A percentile compares a stretch with the other conserved stretches of the same genome.
Evolutionary conservation across 192 early-diverging fungal species (phyloP).

Genomic region (Mortierella alpina): DNA sequence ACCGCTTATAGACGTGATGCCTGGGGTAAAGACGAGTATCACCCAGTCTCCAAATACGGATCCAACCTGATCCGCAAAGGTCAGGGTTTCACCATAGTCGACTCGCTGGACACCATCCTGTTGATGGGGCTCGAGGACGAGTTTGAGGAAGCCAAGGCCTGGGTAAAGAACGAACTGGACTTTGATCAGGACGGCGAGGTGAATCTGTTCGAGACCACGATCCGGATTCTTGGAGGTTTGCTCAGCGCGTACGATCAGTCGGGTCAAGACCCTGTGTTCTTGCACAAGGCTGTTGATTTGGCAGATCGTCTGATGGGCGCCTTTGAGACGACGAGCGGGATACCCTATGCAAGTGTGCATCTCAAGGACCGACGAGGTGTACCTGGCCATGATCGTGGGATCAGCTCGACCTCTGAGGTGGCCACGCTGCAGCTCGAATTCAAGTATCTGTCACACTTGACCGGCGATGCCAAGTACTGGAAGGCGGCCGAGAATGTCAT

Average conservation of each 20-base stretch:
- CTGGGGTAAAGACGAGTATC: constrained; percentile 88
- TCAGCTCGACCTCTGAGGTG: constrained; percentile 67
- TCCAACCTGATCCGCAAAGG: constrained; percentile 73
- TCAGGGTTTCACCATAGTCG: constrained; percentile 83
- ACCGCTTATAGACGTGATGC: constrained; percentile 78
- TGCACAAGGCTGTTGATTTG: constrained; percentile 71
- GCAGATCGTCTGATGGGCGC: constrained; percentile 69
- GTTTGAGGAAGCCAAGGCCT: constrained; percentile 73
- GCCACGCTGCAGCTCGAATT: constrained; percentile 82
- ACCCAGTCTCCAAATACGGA: constrained; percentile 76
- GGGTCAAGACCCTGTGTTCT: constrained; percentile 63
- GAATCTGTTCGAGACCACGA: constrained; percentile 81
- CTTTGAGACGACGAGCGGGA: constrained; percentile 66
- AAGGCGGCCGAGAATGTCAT: constrained; percentile 74
- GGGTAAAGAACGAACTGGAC: constrained; percentile 69
- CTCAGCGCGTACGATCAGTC: constrained; percentile 77
- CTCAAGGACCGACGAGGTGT: constrained; percentile 41
- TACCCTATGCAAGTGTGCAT: constrained; percentile 69
- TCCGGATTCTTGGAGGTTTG: constrained; percentile 81
- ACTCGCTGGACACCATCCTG: constrained; percentile 85
- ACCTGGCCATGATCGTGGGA: constrained; percentile 36
- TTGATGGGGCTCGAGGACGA: constrained; percentile 85
- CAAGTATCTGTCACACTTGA: constrained; percentile 75
- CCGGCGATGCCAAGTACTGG: constrained; percentile 73
- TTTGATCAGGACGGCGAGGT: constrained; percentile 76